A percentile compares a stretch with the other conserved stretches of the same genome.
phyloP scores from a whole-genome alignment of 1,284 basidiomycete genomes.

The Xanthoconium separans region DNA sequence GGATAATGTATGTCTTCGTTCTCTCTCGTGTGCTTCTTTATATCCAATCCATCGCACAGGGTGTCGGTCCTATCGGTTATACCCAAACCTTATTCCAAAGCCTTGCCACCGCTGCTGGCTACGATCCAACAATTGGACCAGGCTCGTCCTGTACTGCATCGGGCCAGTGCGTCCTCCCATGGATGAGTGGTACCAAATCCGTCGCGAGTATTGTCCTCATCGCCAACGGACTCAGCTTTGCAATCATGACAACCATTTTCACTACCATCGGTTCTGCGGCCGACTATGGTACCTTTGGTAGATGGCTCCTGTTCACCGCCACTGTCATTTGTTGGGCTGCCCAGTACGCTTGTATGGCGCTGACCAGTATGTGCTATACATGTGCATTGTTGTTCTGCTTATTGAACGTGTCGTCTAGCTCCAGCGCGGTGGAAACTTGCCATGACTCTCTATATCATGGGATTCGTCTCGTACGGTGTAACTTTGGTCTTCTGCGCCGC shows the following conservation, averaged over 20 bases:
- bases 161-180: conserved; percentile 72
- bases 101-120: conserved; percentile 65
- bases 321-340: conserved; percentile 79
- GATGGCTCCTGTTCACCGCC: conserved; percentile 70
- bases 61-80: conserved; percentile 61
- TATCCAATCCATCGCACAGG: conserved; percentile 35
- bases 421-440: conserved; percentile 72
- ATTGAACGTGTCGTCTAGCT: conserved; percentile 34
- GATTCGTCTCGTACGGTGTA: conserved; percentile 76
- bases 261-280: conserved; percentile 80
- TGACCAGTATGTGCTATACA: conserved; percentile 50
- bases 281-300: conserved; percentile 78
- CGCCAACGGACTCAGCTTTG: conserved; percentile 76
- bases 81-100: conserved; percentile 74
- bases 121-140: conserved; percentile 61
- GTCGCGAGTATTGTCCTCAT: conserved; percentile 75
- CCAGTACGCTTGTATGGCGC: conserved; percentile 73
- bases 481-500: conserved; percentile 83
- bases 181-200: conserved; percentile 65
- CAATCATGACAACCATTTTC: conserved; percentile 78
- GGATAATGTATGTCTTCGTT: conserved; percentile 49
- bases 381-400: too few relatives aligned
- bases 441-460: conserved; percentile 80
- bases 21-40: not conserved
- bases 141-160: conserved; percentile 68